phyloP scores from a whole-genome alignment of 1,284 basidiomycete species.

The Paramarasmius palmivorus region DNA sequence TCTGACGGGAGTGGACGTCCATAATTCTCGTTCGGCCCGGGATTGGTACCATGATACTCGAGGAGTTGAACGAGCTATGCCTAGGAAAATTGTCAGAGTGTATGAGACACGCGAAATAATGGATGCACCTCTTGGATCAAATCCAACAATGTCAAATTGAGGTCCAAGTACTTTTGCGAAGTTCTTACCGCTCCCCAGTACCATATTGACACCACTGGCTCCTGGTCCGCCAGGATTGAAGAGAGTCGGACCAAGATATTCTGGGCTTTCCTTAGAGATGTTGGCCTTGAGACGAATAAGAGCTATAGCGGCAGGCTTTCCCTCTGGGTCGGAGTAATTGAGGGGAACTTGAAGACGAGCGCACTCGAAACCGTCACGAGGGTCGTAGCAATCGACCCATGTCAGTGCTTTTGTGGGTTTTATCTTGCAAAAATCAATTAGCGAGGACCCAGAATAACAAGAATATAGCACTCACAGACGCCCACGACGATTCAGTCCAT shows the following conservation, averaged over 20 bases:
- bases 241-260: slow-evolving; percentile 46
- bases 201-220: slow-evolving; percentile 40
- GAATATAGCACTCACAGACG: too few relatives aligned
- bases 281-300: slow-evolving; percentile 18
- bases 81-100: slow-evolving; percentile 13
- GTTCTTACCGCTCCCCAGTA: slow-evolving; percentile 26
- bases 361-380: too few relatives aligned
- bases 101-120: background rate
- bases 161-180: slow-evolving; percentile 40
- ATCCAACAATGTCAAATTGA: too few relatives aligned
- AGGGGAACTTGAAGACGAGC: too few relatives aligned
- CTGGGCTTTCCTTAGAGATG: slow-evolving; percentile 19
- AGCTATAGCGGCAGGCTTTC: too few relatives aligned
- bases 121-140: slow-evolving; percentile 42
- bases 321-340: background rate
- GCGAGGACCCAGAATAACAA: too few relatives aligned
- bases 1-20: slow-evolving; percentile 20
- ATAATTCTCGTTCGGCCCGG: slow-evolving; percentile 30
- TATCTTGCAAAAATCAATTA: too few relatives aligned
- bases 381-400: too few relatives aligned
- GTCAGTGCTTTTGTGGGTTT: too few relatives aligned
- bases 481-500: too few relatives aligned
- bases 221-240: too few relatives aligned
- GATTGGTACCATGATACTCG: slow-evolving; percentile 33
- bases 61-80: slow-evolving; percentile 34